Conservation (phyloP, 2,329 filamentous ascomycete species). For the Ustulina deusta region DNA sequence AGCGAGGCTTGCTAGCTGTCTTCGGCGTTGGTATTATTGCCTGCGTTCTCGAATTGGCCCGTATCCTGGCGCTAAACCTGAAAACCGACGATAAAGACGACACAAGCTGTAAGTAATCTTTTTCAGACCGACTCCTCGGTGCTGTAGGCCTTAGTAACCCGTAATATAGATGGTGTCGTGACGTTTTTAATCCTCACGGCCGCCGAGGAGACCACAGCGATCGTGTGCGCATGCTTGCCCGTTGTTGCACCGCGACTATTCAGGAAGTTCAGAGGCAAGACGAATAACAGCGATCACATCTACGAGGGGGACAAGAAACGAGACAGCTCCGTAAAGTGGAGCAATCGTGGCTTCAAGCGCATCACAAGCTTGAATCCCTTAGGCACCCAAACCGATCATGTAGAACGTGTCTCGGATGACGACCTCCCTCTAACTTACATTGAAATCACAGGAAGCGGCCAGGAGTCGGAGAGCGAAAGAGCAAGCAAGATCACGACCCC, state of each 20-base stretch:
- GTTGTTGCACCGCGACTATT: conserved; percentile 41
- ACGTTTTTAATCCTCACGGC: conserved; percentile 45
- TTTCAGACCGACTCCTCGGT: background rate
- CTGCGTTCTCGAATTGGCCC: conserved; percentile 43
- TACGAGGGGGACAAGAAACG: background rate
- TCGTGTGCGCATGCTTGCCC: conserved; percentile 45
- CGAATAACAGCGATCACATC: background rate
- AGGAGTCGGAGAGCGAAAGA: background rate
- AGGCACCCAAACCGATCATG: background rate
- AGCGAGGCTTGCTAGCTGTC: conserved; percentile 44
- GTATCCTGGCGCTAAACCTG: conserved; percentile 42
- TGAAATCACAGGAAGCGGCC: conserved; percentile 3
- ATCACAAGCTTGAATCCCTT: conserved; percentile 9
- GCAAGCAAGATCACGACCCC: background rate
- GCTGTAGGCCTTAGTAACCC: background rate
- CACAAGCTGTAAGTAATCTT: conserved; percentile 43
- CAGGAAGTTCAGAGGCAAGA: conserved; percentile 26
- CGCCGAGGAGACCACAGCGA: conserved; percentile 46
- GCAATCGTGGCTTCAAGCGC: conserved; percentile 12
- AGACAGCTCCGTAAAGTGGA: background rate
- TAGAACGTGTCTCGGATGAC: conserved; percentile 5
- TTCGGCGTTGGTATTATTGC: conserved; percentile 46
- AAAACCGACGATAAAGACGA: conserved; percentile 46
- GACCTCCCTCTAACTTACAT: conserved; percentile 8
- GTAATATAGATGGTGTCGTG: conserved; percentile 42